A percentile compares a stretch with the other conserved stretches of the same genome.
phyloP scores from a whole-genome alignment of 108 stramenopile genomes.

The Cyclotella choctawhatcheeana region DNA sequence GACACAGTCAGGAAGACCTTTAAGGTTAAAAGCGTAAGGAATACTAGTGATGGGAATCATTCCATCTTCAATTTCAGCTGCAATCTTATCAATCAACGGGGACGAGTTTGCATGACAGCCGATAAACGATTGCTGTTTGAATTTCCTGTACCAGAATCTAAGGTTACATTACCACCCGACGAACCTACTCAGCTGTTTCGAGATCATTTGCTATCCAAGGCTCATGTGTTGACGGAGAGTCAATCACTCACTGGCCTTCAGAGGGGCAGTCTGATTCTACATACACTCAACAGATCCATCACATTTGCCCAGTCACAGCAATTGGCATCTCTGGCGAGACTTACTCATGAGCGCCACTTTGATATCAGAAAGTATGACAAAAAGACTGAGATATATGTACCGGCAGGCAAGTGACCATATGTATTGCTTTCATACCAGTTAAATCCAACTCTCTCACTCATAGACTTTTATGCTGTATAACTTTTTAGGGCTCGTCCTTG shows the following conservation, averaged over 20 bases:
- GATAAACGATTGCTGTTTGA: conserved; percentile 89
- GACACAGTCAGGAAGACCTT: conserved; percentile 88
- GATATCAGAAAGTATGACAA: conserved; percentile 70
- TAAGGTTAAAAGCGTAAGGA: conserved; percentile 68
- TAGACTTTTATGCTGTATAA: no score
- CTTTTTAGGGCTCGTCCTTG: conserved; percentile 71
- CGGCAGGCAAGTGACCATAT: conserved; percentile 42
- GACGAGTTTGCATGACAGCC: conserved; percentile 78
- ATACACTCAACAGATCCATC: conserved; percentile 64
- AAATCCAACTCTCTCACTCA: no score
- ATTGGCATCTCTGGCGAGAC: conserved; percentile 74
- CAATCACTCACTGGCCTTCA: conserved; percentile 68
- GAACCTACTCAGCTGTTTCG: conserved; percentile 58
- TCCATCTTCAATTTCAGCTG: conserved; percentile 78
- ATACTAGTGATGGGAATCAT: conserved; percentile 78
- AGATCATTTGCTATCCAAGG: conserved; percentile 80
- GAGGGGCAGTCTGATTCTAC: conserved; percentile 75
- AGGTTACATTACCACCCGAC: conserved; percentile 39
- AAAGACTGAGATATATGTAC: conserved; percentile 70
- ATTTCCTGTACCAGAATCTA: conserved; percentile 75
- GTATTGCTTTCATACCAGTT: neutral
- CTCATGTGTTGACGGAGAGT: conserved; percentile 62
- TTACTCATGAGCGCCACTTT: conserved; percentile 87
- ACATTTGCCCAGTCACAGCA: conserved; percentile 81
- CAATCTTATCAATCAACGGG: conserved; percentile 84